Conservation (phyloP, 1,139 yeast species). For the Scheffersomyces titani region DNA sequence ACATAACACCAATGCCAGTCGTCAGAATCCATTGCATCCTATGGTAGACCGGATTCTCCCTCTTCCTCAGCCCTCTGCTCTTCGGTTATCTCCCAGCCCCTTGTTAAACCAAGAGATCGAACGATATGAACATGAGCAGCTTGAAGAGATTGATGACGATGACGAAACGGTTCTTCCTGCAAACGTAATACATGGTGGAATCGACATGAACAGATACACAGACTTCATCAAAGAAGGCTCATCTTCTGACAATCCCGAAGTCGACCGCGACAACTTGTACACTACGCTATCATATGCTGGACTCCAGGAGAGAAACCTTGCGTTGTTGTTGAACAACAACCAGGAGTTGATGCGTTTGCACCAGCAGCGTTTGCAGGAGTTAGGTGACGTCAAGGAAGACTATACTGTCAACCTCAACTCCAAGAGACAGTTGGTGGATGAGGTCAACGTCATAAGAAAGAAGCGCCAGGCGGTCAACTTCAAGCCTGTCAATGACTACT, state of each 20-base stretch:
- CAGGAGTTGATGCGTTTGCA: constrained; percentile 18
- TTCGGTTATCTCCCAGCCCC: constrained; percentile 10
- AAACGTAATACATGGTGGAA: constrained; percentile 18
- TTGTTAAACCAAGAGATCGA: constrained; percentile 27
- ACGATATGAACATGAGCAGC: constrained; percentile 31
- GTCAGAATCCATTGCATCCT: constrained; percentile 24
- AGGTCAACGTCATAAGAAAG: constrained; percentile 28
- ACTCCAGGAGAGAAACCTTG: constrained; percentile 31
- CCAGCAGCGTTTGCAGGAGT: constrained; percentile 18
- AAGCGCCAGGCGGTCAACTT: constrained; percentile 36
- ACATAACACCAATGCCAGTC: constrained; percentile 1
- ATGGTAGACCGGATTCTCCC: constrained; percentile 29
- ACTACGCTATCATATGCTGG: constrained; percentile 33
- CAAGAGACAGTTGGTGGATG: constrained; percentile 34
- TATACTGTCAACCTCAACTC: constrained; percentile 17
- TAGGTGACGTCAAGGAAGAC: constrained; percentile 18
- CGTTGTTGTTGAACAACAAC: constrained; percentile 21
- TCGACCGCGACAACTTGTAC: constrained; percentile 25
- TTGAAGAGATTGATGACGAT: constrained; percentile 17
- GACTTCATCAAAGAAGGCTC: constrained; percentile 15
- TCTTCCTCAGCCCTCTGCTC: constrained; percentile 9
- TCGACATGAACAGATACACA: constrained; percentile 33
- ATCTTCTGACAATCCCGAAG: constrained; percentile 9
- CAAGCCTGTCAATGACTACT: constrained; percentile 36
- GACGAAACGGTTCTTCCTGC: constrained; percentile 6